Conservation (phyloP, 2,329 filamentous ascomycete species). For the Talaromyces sp. region DNA sequence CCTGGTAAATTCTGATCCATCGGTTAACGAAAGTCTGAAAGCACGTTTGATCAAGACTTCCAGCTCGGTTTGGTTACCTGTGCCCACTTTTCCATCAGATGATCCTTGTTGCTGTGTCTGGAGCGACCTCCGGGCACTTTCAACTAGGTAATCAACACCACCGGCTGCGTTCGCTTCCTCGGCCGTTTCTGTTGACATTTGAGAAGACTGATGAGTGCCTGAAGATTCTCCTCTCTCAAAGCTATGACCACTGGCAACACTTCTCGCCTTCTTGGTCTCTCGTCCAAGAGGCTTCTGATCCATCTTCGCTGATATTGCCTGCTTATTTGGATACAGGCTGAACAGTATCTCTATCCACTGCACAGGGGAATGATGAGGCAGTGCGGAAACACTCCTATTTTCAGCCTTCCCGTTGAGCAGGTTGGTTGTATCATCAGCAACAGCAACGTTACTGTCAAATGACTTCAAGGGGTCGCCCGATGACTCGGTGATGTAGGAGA, state of each 20-base stretch:
- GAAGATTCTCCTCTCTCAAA: conserved; percentile 1
- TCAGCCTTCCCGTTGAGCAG: neutral
- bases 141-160: neutral
- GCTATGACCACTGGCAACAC: neutral
- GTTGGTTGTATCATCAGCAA: neutral
- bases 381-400: neutral
- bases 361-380: neutral
- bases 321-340: neutral
- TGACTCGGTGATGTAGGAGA: conserved; percentile 9
- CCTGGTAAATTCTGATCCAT: neutral
- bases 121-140: neutral
- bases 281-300: neutral
- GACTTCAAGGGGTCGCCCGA: neutral
- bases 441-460: neutral
- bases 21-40: neutral
- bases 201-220: neutral
- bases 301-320: neutral
- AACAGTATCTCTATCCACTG: conserved; percentile 2
- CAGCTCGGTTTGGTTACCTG: neutral
- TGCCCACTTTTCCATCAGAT: neutral
- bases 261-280: neutral
- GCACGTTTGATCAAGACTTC: conserved; percentile 4
- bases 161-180: neutral
- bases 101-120: neutral
- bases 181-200: neutral